Conservation (phyloP, 2,329 filamentous ascomycete species). For the Colletotrichum musae region DNA sequence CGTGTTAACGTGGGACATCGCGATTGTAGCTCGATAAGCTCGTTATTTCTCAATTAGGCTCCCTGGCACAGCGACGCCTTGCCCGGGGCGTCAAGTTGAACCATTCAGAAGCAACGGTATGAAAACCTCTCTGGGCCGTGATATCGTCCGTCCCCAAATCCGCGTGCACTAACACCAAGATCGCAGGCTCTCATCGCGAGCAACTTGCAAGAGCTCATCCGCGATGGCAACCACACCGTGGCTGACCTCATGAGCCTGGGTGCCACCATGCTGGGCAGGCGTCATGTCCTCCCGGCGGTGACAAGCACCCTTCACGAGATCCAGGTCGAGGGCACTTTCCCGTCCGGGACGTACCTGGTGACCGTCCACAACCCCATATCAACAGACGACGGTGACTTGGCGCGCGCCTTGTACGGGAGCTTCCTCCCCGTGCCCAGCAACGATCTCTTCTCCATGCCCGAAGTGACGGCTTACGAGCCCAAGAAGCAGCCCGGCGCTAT, state of each 20-base stretch:
- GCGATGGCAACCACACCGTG: slow-evolving; percentile 93
- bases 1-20: slow-evolving; percentile 40
- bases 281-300: slow-evolving; percentile 90
- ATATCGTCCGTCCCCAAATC: neutral
- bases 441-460: slow-evolving; percentile 76
- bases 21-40: slow-evolving; percentile 89
- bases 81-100: slow-evolving; percentile 92
- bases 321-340: slow-evolving; percentile 95
- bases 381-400: slow-evolving; percentile 87
- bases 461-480: slow-evolving; percentile 75
- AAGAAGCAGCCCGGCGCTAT: slow-evolving; percentile 85
- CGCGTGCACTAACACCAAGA: slow-evolving; percentile 31
- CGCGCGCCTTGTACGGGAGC: slow-evolving; percentile 89
- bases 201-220: slow-evolving; percentile 95
- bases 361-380: slow-evolving; percentile 93
- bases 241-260: slow-evolving; percentile 94
- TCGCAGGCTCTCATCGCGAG: slow-evolving; percentile 83
- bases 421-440: slow-evolving; percentile 85
- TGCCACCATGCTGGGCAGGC: slow-evolving; percentile 91
- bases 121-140: slow-evolving; percentile 26
- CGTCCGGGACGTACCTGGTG: slow-evolving; percentile 90
- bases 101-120: slow-evolving; percentile 87
- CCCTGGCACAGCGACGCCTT: slow-evolving; percentile 88
- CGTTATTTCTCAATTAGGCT: slow-evolving; percentile 88
- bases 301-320: slow-evolving; percentile 84